Conservation (phyloP, 345 rosid species). For the Eucalyptus pumila region DNA sequence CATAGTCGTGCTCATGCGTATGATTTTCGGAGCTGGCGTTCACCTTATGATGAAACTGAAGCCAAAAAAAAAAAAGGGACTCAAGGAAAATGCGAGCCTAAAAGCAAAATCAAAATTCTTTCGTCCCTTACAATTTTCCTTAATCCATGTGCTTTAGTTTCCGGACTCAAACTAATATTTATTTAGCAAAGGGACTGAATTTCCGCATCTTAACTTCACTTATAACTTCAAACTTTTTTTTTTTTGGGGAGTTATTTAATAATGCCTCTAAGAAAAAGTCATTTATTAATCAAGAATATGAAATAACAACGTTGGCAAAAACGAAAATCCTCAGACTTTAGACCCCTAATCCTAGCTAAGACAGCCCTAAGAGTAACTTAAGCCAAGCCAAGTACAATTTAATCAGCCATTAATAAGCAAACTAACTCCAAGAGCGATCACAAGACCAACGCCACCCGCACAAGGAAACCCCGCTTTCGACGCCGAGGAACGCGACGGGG, state of each 20-base stretch:
- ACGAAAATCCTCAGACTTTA: not conserved
- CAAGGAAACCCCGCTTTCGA: not conserved
- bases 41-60: not conserved
- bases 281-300: not conserved
- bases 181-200: not conserved
- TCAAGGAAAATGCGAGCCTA: not conserved
- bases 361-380: not conserved
- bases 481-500: slow-evolving; percentile 5
- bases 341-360: not conserved
- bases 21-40: not conserved
- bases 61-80: not conserved
- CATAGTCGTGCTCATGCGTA: not conserved
- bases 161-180: not conserved
- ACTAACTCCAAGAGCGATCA: slow-evolving; percentile 2
- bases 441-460: not conserved
- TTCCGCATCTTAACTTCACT: not conserved
- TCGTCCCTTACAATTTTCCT: not conserved
- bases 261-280: not conserved
- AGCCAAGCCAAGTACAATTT: not conserved
- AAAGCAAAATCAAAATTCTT: not conserved
- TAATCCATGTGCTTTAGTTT: not conserved
- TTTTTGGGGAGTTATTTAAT: not conserved
- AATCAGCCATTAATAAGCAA: not conserved
- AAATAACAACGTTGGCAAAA: not conserved
- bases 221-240: not conserved